Conservation (phyloP, 106 monocot species). For the Ottelia alismoides region DNA sequence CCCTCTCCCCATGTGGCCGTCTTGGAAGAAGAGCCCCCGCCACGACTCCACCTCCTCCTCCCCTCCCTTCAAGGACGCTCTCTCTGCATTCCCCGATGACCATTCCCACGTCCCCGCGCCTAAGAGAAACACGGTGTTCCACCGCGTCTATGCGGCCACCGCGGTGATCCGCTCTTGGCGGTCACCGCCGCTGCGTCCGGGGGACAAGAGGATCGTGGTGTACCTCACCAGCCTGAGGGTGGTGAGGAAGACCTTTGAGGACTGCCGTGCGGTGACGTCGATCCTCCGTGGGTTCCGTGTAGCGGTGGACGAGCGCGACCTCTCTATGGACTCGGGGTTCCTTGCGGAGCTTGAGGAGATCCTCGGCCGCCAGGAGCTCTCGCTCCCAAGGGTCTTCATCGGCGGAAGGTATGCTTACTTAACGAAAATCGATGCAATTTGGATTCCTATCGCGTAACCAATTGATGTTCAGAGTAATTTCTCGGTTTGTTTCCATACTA, state of each 20-base stretch:
- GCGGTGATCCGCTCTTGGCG: constrained; percentile 8
- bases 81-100: constrained; percentile 1
- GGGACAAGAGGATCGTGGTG: constrained; percentile 5
- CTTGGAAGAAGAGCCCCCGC: constrained; percentile 2
- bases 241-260: constrained; percentile 8
- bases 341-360: constrained; percentile 9
- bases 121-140: not conserved
- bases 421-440: no score
- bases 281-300: no score
- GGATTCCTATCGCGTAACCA: no score
- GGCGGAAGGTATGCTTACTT: no score
- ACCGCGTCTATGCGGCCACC: constrained; percentile 5
- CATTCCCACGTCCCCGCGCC: not conserved
- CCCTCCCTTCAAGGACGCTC: constrained; percentile 6
- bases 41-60: constrained; percentile 1
- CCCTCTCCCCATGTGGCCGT: constrained; percentile 4
- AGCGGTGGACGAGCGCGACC: no score
- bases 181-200: not conserved
- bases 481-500: no score
- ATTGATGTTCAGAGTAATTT: no score
- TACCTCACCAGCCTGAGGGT: constrained; percentile 10
- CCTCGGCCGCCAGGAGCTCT: constrained; percentile 2
- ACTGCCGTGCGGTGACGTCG: constrained; percentile 9
- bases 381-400: constrained; percentile 56
- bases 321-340: no score